Evolutionary conservation across 1,284 basidiomycete species (phyloP), one percentile per base, ranked within the genome.

Genomic region (Thelephora terrestris): DNA sequence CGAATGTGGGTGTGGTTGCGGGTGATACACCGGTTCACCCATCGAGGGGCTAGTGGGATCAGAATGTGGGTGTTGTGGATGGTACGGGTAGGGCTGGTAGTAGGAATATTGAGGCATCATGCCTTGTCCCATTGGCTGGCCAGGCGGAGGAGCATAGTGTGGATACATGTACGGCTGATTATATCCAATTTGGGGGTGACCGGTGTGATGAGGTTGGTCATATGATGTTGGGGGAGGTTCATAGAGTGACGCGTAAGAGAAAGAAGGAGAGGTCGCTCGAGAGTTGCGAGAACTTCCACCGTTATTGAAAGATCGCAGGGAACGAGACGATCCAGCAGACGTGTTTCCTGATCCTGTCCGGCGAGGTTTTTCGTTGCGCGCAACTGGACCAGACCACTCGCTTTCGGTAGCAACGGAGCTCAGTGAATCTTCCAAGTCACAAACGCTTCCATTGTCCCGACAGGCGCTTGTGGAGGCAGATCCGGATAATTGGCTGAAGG

Each of bases 401-500:
- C 84, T 86, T 64, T 88, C 85, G 7, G 84, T 86, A 7, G 81
- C 73, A 25, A 79, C 79, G 16, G 80, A 82, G 58, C 80, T 81
- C 27, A 69, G 72, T 12, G 75, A 71, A 52, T 85, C 84, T 50
- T 84, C 81, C 7, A 75, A 63, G 55, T 85, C 84, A 43, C 75
- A 78, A 43, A 68, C 61, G 54, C 77, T 77, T n/a, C 39, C 39
- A 55, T 73, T 75, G 43, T 74, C 73, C 23, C 73, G 71, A 43
- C 75, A 76, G 42, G 71, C 78, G 49, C 75, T 75, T 7, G 75
- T 76, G 20, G 75, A 78, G 3, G 75, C 75, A 25, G 82, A 85
- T 40, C 76, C 79, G 7, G 81, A 85, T 1, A 75, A 70, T 45
- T 85, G 69, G 56, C 81, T 85, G 47, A 81, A 66, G 25, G 81